Conservation (phyloP, 2,329 filamentous ascomycete genomes). For the Cladosporium sp. region DNA sequence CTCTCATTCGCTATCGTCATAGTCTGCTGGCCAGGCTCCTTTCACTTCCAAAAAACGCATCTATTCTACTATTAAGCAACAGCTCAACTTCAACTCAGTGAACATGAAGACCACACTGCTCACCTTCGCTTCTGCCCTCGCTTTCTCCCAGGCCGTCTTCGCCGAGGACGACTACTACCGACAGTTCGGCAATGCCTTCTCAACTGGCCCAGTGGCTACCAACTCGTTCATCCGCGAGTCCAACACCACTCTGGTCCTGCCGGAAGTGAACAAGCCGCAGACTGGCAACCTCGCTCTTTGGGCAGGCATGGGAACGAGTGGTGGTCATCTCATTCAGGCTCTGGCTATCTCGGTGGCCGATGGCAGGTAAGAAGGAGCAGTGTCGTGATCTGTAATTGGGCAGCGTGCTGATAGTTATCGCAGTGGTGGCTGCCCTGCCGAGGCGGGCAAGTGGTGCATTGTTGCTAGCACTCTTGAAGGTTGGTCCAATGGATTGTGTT, state of each 20-base stretch:
- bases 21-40: neutral
- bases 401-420: neutral
- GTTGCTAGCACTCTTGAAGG: slow-evolving; percentile 46
- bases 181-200: slow-evolving; percentile 36
- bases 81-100: neutral
- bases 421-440: slow-evolving; percentile 19
- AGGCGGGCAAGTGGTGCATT: slow-evolving; percentile 41
- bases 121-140: neutral
- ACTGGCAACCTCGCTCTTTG: slow-evolving; percentile 46
- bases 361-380: slow-evolving; percentile 4
- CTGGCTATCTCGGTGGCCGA: slow-evolving; percentile 36
- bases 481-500: neutral
- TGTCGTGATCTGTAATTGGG: neutral
- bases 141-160: neutral
- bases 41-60: neutral
- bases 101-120: neutral
- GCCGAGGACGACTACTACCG: slow-evolving; percentile 21
- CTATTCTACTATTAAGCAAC: neutral
- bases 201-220: slow-evolving; percentile 45
- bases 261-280: slow-evolving; percentile 40
- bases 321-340: slow-evolving; percentile 51
- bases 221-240: slow-evolving; percentile 47
- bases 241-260: slow-evolving; percentile 47
- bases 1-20: neutral
- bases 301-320: slow-evolving; percentile 52